phyloP scores from a whole-genome alignment of 306 rosid species.

The Vicia villosa region DNA sequence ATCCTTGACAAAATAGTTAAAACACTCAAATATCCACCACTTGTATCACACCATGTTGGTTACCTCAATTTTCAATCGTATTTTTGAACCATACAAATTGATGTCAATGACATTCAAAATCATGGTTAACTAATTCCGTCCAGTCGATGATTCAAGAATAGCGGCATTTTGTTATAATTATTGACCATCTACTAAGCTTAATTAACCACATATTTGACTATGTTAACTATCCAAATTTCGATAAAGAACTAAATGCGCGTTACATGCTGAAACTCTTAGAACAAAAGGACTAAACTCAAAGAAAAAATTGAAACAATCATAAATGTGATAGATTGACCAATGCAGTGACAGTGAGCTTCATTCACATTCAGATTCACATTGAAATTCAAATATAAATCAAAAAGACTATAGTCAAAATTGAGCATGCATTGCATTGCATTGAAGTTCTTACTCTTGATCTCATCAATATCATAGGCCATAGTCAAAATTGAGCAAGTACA shows the following conservation, averaged over 20 bases:
- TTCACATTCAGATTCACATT: background rate
- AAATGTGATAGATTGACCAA: constrained; percentile 20
- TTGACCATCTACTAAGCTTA: background rate
- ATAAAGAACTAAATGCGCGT: background rate
- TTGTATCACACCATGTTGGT: too few relatives aligned
- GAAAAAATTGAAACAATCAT: background rate
- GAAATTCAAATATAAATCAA: background rate
- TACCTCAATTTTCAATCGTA: too few relatives aligned
- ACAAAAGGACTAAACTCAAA: background rate
- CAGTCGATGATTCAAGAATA: background rate
- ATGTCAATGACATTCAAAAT: background rate
- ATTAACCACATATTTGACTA: too few relatives aligned
- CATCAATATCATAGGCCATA: constrained; percentile 74
- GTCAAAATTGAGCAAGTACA: constrained; percentile 1
- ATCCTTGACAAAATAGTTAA: background rate
- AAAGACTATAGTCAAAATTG: background rate
- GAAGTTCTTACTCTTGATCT: constrained; percentile 71
- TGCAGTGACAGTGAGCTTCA: background rate
- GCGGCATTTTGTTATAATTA: background rate
- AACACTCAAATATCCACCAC: too few relatives aligned
- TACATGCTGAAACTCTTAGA: background rate
- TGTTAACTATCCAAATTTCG: too few relatives aligned
- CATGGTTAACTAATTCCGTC: background rate
- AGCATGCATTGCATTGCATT: too few relatives aligned
- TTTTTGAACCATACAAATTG: background rate